These are phyloP conservation scores for Trichoderma aggressivum DNA, from an alignment of 2,329 filamentous ascomycete species.

Conservation along the genomic window DNA sequence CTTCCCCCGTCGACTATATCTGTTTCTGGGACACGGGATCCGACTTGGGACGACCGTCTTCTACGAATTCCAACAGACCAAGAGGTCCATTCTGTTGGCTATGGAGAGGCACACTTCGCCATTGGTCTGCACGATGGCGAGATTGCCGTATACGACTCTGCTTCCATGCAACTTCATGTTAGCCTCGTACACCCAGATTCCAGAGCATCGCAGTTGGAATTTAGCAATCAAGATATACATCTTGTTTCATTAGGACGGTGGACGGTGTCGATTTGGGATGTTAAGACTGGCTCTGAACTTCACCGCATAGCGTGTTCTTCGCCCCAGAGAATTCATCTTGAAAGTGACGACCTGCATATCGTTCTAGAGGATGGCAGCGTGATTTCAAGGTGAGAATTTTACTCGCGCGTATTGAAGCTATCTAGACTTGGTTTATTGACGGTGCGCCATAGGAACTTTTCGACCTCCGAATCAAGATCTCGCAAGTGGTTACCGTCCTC, in stretches of 20 bases:
- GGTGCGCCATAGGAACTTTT: not conserved
- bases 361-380: not conserved
- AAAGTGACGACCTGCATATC: not conserved
- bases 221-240: not conserved
- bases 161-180: not conserved
- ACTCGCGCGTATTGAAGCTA: too few species aligned
- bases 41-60: slow-evolving; percentile 3
- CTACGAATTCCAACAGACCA: not conserved
- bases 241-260: not conserved
- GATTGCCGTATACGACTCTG: not conserved
- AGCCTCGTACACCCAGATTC: not conserved
- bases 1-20: not conserved
- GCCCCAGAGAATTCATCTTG: not conserved
- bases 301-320: not conserved
- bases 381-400: not conserved
- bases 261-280: not conserved
- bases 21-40: not conserved
- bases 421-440: not conserved
- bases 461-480: not conserved
- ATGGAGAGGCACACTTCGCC: slow-evolving; percentile 6
- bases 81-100: not conserved
- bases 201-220: not conserved
- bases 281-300: not conserved
- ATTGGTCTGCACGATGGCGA: not conserved
- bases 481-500: not conserved